phyloP scores from a whole-genome alignment of 257 asterid genomes.

The Cinchona pubescens region DNA sequence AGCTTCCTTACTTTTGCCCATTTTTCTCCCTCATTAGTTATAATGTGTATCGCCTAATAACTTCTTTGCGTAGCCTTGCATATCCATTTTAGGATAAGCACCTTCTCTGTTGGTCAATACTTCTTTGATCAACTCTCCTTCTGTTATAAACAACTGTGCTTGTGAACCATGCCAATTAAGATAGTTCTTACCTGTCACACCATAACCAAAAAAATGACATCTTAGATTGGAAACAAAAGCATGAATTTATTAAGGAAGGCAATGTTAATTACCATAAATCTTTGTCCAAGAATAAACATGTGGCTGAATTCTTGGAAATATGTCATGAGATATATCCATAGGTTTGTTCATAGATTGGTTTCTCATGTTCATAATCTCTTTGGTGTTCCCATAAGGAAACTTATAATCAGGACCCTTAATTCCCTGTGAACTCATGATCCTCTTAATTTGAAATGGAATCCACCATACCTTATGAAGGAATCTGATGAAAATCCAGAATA shows the following conservation, averaged over 20 bases:
- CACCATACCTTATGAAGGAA: constrained; percentile 48
- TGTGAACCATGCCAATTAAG: constrained; percentile 52
- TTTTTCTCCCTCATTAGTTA: constrained; percentile 57
- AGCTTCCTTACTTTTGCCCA: constrained; percentile 60
- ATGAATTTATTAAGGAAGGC: neutral
- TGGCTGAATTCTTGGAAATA: constrained; percentile 58
- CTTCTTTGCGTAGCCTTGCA: constrained; percentile 54
- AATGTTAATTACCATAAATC: constrained; percentile 42
- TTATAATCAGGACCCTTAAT: constrained; percentile 55
- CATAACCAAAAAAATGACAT: too few species aligned
- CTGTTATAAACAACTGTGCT: constrained; percentile 54
- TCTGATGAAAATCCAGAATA: constrained; percentile 28
- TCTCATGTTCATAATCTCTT: constrained; percentile 44
- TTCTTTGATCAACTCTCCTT: constrained; percentile 48
- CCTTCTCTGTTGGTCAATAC: constrained; percentile 46
- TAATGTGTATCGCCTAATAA: constrained; percentile 57
- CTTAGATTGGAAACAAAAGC: neutral
- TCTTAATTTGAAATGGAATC: constrained; percentile 38
- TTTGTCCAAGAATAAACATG: constrained; percentile 58
- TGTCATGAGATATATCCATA: constrained; percentile 51
- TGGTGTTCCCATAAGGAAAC: constrained; percentile 64
- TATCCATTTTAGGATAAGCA: constrained; percentile 49
- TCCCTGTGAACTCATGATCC: constrained; percentile 49
- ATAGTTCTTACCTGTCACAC: constrained; percentile 17
- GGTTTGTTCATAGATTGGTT: constrained; percentile 41